These are phyloP conservation scores for Platanthera guangdongensis DNA, from an alignment of 106 monocot genomes.

Conservation along the genomic window DNA sequence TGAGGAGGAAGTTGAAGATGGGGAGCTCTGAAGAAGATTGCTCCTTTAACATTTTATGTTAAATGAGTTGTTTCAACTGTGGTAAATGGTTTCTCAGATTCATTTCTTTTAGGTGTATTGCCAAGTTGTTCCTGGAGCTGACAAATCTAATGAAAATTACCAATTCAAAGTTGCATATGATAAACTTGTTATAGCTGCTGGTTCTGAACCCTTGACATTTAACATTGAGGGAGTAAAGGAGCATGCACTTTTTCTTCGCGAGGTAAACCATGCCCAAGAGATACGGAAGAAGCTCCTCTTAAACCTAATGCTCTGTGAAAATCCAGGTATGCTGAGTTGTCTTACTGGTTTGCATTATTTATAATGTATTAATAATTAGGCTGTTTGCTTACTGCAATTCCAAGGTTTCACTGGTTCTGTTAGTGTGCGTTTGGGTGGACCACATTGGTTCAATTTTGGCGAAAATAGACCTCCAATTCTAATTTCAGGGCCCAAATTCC, in stretches of 20 bases:
- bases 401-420: too few species aligned
- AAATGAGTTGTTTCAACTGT: neutral
- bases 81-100: neutral
- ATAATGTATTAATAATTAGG: too few species aligned
- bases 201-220: conserved; percentile 55
- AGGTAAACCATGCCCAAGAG: conserved; percentile 60
- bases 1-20: neutral
- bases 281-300: conserved; percentile 47
- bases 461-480: too few species aligned
- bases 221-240: conserved; percentile 53
- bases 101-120: conserved; percentile 36
- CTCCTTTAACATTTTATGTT: neutral
- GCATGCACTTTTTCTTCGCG: conserved; percentile 54
- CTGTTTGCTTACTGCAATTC: too few species aligned
- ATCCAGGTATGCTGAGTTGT: conserved; percentile 29
- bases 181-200: conserved; percentile 65
- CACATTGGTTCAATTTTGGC: too few species aligned
- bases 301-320: conserved; percentile 67
- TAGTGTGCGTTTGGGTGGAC: too few species aligned
- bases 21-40: neutral
- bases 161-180: conserved; percentile 57
- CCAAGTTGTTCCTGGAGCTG: conserved; percentile 19
- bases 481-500: too few species aligned
- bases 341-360: too few species aligned
- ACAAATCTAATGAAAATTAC: conserved; percentile 22